Percentiles rank a stretch among this genome's conserved stretches.
phyloP scores from a whole-genome alignment of 2,329 filamentous ascomycete genomes.

The Fusarium sp. region DNA sequence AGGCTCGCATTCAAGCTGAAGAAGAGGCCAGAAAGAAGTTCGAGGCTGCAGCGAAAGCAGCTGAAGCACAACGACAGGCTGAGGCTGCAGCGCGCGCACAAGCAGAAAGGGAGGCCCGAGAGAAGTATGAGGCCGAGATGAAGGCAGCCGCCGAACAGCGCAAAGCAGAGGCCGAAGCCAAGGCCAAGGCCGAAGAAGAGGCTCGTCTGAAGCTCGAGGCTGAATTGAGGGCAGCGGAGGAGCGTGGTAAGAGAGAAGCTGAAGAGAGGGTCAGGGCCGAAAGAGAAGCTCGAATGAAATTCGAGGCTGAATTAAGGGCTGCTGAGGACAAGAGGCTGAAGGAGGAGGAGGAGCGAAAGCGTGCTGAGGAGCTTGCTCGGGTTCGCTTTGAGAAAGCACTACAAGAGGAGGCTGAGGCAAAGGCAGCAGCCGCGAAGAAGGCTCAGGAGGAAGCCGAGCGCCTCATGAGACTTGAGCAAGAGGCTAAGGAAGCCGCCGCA shows the following conservation, averaged over 20 bases:
- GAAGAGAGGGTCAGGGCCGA: conserved; percentile 56
- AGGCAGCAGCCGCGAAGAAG: conserved; percentile 52
- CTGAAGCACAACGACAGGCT: conserved; percentile 43
- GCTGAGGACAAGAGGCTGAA: conserved; percentile 55
- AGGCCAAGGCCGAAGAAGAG: conserved; percentile 56
- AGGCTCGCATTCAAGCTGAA: conserved; percentile 55
- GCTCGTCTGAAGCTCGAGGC: conserved; percentile 58
- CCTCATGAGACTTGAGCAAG: conserved; percentile 50
- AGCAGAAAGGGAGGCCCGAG: conserved; percentile 53
- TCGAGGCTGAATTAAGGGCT: conserved; percentile 53
- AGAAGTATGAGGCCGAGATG: conserved; percentile 58
- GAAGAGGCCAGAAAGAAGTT: conserved; percentile 58
- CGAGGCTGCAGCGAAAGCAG: conserved; percentile 54
- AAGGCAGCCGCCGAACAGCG: conserved; percentile 55
- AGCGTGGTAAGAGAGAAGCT: conserved; percentile 56
- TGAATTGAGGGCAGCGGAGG: conserved; percentile 56
- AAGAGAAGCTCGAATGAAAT: conserved; percentile 49
- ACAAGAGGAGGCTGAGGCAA: conserved; percentile 53
- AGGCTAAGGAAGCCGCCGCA: conserved; percentile 54
- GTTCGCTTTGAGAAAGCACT: conserved; percentile 54
- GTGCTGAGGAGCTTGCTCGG: conserved; percentile 60
- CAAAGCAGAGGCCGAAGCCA: conserved; percentile 59
- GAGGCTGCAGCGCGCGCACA: conserved; percentile 30
- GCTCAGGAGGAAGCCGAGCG: conserved; percentile 56
- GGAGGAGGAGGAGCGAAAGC: conserved; percentile 50